A percentile compares a stretch with the other conserved stretches of the same genome.
Conservation (phyloP, 73 alveolate species). For the Tetrahymena elliotti region DNA sequence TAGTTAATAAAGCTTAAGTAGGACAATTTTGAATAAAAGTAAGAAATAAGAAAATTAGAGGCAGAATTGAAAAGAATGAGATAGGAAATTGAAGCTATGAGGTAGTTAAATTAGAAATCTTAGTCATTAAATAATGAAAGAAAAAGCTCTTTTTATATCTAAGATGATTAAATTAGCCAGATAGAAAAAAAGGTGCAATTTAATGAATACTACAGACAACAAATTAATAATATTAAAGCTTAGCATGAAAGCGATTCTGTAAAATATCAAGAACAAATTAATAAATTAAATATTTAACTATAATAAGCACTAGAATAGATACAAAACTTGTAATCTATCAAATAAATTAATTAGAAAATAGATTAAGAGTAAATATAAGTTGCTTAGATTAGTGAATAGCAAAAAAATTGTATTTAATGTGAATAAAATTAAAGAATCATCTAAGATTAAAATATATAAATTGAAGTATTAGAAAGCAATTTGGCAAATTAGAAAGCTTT, state of each 20-base stretch:
- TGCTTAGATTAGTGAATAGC: not conserved
- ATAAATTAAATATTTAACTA: not conserved
- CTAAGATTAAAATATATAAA: not conserved
- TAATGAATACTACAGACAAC: not conserved
- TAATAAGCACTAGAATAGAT: not conserved
- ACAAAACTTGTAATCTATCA: not conserved
- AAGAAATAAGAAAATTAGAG: not conserved
- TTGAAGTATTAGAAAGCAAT: not conserved
- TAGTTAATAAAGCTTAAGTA: not conserved
- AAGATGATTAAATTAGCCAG: not conserved
- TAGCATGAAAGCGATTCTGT: not conserved
- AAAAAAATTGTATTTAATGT: not conserved
- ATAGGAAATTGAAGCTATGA: not conserved
- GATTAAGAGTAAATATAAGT: not conserved
- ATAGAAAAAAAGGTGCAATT: not conserved
- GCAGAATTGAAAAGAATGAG: not conserved
- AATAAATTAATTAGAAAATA: not conserved
- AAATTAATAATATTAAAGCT: not conserved
- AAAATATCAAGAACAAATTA: not conserved
- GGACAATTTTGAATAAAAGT: not conserved
- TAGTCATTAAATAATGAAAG: not conserved
- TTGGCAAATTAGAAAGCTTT: not conserved
- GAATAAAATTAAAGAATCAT: not conserved
- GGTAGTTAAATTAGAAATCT: not conserved
- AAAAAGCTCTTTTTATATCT: not conserved